These are phyloP conservation scores for Nematocida sp. DNA, from an alignment of 371 early-diverging fungal genomes.

Conservation along the genomic window DNA sequence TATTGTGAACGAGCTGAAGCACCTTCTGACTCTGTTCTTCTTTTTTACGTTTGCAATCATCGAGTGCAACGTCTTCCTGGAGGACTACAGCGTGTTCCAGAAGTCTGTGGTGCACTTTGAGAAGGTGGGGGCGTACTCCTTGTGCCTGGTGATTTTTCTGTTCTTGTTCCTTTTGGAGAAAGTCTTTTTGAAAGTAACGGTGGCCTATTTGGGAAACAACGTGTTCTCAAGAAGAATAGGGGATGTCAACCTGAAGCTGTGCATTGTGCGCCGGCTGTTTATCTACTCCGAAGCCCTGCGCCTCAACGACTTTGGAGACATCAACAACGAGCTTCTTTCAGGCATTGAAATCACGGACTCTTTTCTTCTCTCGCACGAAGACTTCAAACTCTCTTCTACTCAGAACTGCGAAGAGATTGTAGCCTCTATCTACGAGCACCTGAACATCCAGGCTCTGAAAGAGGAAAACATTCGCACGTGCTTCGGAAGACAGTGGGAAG, in stretches of 20 bases:
- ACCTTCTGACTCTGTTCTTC: conserved; percentile 45
- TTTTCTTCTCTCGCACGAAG: conserved; percentile 57
- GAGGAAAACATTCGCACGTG: conserved; percentile 3
- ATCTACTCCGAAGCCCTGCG: conserved; percentile 44
- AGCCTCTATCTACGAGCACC: conserved; percentile 52
- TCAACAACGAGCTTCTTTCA: conserved; percentile 24
- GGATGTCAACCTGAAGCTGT: conserved; percentile 62
- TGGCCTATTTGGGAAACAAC: conserved; percentile 55
- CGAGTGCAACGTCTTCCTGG: conserved; percentile 42
- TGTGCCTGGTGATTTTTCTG: conserved; percentile 51
- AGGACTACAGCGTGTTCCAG: conserved; percentile 39
- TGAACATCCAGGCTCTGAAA: conserved; percentile 50
- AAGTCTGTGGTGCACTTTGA: background rate
- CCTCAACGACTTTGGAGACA: background rate
- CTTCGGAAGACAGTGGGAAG: conserved; percentile 40
- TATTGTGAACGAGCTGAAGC: conserved; percentile 33
- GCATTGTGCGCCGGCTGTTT: conserved; percentile 60
- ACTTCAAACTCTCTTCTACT: conserved; percentile 50
- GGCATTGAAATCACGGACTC: conserved; percentile 55
- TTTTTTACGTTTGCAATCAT: conserved; percentile 45
- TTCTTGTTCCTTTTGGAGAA: conserved; percentile 59
- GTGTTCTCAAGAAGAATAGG: conserved; percentile 57
- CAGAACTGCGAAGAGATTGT: conserved; percentile 53
- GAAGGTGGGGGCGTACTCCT: conserved; percentile 38
- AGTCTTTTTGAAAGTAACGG: conserved; percentile 56